Percentiles rank a stretch among this genome's conserved stretches.
These are phyloP conservation scores for Biscutella laevigata DNA, from an alignment of 441 rosid genomes.

Conservation along the genomic window DNA sequence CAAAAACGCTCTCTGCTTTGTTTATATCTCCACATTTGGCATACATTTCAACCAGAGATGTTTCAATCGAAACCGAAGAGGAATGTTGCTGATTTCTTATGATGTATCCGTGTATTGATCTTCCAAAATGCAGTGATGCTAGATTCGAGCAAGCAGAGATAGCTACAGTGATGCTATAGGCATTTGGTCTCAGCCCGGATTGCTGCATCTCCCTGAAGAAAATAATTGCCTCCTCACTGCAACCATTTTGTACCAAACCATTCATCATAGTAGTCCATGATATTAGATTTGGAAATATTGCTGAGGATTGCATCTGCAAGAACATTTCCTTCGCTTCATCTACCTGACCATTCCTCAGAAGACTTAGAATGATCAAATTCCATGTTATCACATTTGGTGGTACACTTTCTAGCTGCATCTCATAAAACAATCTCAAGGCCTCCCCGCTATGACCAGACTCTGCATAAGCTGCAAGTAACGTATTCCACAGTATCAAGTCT, in stretches of 20 bases:
- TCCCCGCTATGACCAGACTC: conserved; percentile 46
- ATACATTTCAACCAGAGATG: conserved; percentile 55
- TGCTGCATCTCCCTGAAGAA: conserved; percentile 47
- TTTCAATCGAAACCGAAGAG: conserved; percentile 27
- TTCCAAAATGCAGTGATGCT: conserved; percentile 38
- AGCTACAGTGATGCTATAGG: conserved; percentile 34
- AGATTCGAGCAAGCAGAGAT: conserved; percentile 41
- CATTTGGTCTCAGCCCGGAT: conserved; percentile 42
- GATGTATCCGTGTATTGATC: conserved; percentile 46
- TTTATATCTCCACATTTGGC: conserved; percentile 45
- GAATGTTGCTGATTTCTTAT: conserved; percentile 32
- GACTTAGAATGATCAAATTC: conserved; percentile 56
- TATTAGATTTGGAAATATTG: conserved; percentile 37
- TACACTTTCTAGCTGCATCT: conserved; percentile 64
- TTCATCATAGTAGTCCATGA: conserved; percentile 52
- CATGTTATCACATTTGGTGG: conserved; percentile 56
- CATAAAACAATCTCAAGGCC: conserved; percentile 58
- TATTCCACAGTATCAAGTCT: conserved; percentile 58
- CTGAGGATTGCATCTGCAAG: conserved; percentile 51
- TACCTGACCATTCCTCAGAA: conserved; percentile 40
- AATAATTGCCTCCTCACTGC: conserved; percentile 33
- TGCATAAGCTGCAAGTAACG: conserved; percentile 54
- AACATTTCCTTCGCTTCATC: conserved; percentile 53
- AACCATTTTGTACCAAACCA: conserved; percentile 48
- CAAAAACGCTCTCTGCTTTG: conserved; percentile 34